Evolutionary conservation across 1,284 basidiomycete species (phyloP).

Genomic region (Puccinia horiana): DNA sequence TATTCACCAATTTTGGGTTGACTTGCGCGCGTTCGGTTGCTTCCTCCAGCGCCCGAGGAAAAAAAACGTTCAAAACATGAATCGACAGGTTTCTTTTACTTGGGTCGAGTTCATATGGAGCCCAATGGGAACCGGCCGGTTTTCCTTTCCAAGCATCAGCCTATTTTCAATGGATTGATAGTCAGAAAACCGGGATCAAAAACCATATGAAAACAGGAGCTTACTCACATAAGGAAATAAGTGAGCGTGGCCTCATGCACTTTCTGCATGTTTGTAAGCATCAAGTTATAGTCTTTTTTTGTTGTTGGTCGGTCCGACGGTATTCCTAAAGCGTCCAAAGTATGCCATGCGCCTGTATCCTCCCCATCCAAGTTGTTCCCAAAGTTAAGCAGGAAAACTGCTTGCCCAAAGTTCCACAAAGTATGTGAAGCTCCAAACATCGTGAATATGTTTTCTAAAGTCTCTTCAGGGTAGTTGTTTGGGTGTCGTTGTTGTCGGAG

Average conservation of each 20-base stretch:
- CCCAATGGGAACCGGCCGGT: no score
- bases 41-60: no score
- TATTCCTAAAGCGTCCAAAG: background rate
- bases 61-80: no score
- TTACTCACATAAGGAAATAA: slow-evolving; percentile 12
- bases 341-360: slow-evolving; percentile 1
- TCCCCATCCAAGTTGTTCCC: background rate
- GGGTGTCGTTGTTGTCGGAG: background rate
- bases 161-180: no score
- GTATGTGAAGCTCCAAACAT: slow-evolving; percentile 18
- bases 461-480: background rate
- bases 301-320: slow-evolving; percentile 1
- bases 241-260: background rate
- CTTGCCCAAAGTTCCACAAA: slow-evolving; percentile 11
- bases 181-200: no score
- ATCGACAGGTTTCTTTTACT: no score
- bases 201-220: background rate
- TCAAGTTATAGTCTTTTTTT: background rate
- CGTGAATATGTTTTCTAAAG: background rate
- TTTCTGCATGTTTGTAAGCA: background rate
- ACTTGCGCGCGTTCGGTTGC: no score
- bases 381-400: slow-evolving; percentile 7
- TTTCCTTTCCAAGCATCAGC: no score
- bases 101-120: no score
- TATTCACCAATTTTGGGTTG: no score